A percentile compares a stretch with the other conserved stretches of the same genome.
phyloP scores from a whole-genome alignment of 768 basidiomycete genomes.

The Pluteus cervinus region DNA sequence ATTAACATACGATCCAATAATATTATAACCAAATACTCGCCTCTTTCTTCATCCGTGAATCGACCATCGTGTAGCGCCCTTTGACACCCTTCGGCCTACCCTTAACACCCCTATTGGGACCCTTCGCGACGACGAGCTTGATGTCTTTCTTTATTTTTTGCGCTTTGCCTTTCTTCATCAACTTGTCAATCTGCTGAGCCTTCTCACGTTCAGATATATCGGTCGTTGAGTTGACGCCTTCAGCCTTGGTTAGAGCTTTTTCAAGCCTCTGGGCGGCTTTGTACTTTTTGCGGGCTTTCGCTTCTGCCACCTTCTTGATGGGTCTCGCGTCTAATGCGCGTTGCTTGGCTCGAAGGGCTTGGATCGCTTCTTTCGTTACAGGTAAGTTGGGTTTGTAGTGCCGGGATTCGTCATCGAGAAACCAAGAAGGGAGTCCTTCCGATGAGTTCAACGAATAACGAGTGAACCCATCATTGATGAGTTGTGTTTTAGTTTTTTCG shows the following conservation, averaged over 20 bases:
- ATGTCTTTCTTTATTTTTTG: constrained; percentile 68
- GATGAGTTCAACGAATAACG: constrained; percentile 88
- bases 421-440: constrained; percentile 92
- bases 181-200: constrained; percentile 86
- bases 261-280: constrained; percentile 81
- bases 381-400: constrained; percentile 93
- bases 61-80: constrained; percentile 93
- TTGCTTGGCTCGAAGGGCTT: constrained; percentile 79
- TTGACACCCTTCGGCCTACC: constrained; percentile 95
- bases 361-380: constrained; percentile 93
- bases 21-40: constrained; percentile 29
- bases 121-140: constrained; percentile 90
- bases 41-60: constrained; percentile 91
- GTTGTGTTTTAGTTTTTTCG: constrained; percentile 77
- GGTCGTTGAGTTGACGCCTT: constrained; percentile 80
- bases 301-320: constrained; percentile 98
- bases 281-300: constrained; percentile 94
- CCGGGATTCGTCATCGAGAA: constrained; percentile 93
- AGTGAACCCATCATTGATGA: constrained; percentile 95
- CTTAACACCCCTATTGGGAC: constrained; percentile 81
- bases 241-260: constrained; percentile 94
- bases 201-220: constrained; percentile 96
- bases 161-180: constrained; percentile 78
- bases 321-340: constrained; percentile 93
- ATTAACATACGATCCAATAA: not conserved